Conservation (phyloP, 257 asterid genomes). For the Ehretia macrophylla region DNA sequence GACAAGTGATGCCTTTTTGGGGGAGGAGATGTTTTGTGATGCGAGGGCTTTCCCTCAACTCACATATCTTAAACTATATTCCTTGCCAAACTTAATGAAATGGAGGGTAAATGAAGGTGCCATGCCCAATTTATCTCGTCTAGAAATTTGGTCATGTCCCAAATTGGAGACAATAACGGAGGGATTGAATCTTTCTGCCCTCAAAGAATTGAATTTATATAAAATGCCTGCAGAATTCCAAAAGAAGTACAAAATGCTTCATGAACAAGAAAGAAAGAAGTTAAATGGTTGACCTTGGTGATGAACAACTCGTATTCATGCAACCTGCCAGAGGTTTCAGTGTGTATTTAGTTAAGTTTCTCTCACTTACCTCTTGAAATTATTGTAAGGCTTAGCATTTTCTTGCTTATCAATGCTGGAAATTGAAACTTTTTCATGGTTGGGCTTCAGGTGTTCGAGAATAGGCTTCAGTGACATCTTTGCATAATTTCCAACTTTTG, state of each 20-base stretch:
- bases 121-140: constrained; percentile 11
- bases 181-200: constrained; percentile 9
- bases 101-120: constrained; percentile 20
- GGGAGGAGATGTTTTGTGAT: constrained; percentile 3
- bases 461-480: no score
- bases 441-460: no score
- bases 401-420: no score
- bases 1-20: neutral
- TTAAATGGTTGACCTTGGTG: no score
- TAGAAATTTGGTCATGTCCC: accelerated
- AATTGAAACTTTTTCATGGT: no score
- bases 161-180: constrained; percentile 12
- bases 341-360: no score
- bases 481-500: no score
- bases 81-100: neutral
- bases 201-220: neutral
- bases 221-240: neutral
- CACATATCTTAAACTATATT: accelerated
- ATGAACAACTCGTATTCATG: no score
- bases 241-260: neutral
- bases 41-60: constrained; percentile 16
- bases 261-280: no score
- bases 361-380: no score
- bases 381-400: no score
- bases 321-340: no score